phyloP scores from a whole-genome alignment of 768 basidiomycete genomes.

The Hemileccinum rubropunctum region DNA sequence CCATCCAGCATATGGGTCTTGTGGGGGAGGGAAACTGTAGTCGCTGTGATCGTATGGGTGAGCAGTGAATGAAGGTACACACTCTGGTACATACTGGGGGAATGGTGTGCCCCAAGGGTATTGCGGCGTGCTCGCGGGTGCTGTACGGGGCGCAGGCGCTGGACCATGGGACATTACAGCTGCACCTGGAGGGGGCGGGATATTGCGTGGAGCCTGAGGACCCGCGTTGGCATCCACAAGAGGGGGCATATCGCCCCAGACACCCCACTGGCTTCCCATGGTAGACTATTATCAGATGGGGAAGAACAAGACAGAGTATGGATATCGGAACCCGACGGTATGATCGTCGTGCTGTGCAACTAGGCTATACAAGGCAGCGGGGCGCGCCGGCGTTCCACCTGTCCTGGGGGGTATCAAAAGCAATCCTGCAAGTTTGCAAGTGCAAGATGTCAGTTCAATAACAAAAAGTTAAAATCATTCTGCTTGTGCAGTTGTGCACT shows the following conservation, averaged over 20 bases:
- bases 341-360: conserved; percentile 17
- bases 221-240: conserved; percentile 20
- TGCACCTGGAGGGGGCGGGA: conserved; percentile 27
- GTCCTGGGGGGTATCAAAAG: too few relatives aligned
- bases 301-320: neutral
- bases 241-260: conserved; percentile 26
- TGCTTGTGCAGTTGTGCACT: too few relatives aligned
- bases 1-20: conserved; percentile 15
- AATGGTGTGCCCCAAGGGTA: conserved; percentile 16
- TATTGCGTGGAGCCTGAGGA: conserved; percentile 6
- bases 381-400: too few relatives aligned
- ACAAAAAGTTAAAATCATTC: too few relatives aligned
- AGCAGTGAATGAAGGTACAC: neutral
- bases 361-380: conserved; percentile 8
- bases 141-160: conserved; percentile 10
- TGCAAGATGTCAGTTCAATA: too few relatives aligned
- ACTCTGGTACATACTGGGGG: conserved; percentile 10
- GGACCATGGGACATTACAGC: conserved; percentile 10
- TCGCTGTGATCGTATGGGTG: conserved; percentile 3
- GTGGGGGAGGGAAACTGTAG: conserved; percentile 10
- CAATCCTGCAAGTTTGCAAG: too few relatives aligned
- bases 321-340: conserved; percentile 17
- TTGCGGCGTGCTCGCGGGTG: conserved; percentile 5
- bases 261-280: conserved; percentile 11
- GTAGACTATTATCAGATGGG: conserved; percentile 6